A percentile compares a stretch with the other conserved stretches of the same genome.
phyloP scores from a whole-genome alignment of 2,329 filamentous ascomycete genomes.

The Pseudogymnoascus sp. region DNA sequence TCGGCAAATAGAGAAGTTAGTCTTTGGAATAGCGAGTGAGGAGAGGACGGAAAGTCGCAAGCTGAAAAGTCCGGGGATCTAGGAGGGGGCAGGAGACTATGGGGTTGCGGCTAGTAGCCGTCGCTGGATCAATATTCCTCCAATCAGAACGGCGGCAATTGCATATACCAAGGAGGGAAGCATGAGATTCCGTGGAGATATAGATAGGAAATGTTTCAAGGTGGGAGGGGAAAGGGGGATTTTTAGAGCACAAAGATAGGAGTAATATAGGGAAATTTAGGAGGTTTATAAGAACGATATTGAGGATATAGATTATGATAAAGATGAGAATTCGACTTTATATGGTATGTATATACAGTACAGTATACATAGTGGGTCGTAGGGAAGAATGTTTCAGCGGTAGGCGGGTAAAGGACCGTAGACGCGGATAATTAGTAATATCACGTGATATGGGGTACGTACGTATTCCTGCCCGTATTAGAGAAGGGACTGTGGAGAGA shows the following conservation, averaged over 20 bases:
- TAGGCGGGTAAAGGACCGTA: not conserved
- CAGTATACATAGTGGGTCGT: not conserved
- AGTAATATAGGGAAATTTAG: not conserved
- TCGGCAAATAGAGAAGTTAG: not conserved
- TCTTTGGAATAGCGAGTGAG: not conserved
- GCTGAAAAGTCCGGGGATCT: conserved; percentile 3
- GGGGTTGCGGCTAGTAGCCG: conserved; percentile 1
- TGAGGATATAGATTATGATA: not conserved
- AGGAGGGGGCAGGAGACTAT: not conserved
- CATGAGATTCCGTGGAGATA: not conserved
- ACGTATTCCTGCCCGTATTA: not conserved
- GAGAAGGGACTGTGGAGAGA: not conserved
- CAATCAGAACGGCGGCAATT: not conserved
- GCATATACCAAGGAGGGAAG: not conserved
- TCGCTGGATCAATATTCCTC: not conserved
- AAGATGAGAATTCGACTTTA: not conserved
- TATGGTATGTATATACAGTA: not conserved
- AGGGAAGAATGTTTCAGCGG: not conserved
- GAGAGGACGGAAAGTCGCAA: not conserved
- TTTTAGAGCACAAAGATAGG: not conserved
- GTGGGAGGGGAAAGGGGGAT: not conserved
- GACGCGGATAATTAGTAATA: not conserved
- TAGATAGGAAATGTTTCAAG: not conserved
- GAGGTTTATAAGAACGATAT: not conserved
- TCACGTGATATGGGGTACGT: not conserved